Base-by-base conservation (phyloP, 805 yeast species). In the Saccharomycopsis sp. region DNA sequence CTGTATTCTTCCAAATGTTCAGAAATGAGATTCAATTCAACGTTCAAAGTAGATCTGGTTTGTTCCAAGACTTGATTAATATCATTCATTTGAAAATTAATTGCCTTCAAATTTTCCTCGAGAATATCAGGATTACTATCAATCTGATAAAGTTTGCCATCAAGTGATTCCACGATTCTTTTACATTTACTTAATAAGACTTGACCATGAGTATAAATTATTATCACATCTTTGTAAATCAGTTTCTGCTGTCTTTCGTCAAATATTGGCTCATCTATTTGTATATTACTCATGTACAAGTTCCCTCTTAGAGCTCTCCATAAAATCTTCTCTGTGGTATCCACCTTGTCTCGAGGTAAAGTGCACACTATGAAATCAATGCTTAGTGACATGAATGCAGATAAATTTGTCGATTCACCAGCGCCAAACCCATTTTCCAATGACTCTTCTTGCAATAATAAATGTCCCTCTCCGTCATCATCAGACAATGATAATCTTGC, bases 221-320 rank as follows among this genome's bases (percentile, higher is more conserved):
- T 77, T 58, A 93, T 89, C 38, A 87, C 81, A 59, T 81, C 84
- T 61, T 90, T 90, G 52, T 75, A 80, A 8, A 82, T 75, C 42
- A 64, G 66, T 24, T 70, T 70, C 40, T 75, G 75, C 19, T 79
- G 56, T 56, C 77, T 72, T 35, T 74, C 61, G 55, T 86, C 94
- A 56, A 74, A 75, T 41, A 87, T 65, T 17, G 79, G 75, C 55
- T 82, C 85, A 4, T 74, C 74, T 48, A 90, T 77, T 53, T 85
- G 93, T 39, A 75, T 73, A 51, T 83, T 75, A 53, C 81, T 80
- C 61, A 89, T 75, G 57, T 75, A 86, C 53, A 94, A 68, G 61
- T 93, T 93, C 58, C 98, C 98, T 61, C 98, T 79, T 51, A 90
- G 72, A 16, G 87, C 79, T 65, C 99, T 76, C 95, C 96, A 93